phyloP scores from a whole-genome alignment of 345 rosid genomes.

The Gossypium stocksii region DNA sequence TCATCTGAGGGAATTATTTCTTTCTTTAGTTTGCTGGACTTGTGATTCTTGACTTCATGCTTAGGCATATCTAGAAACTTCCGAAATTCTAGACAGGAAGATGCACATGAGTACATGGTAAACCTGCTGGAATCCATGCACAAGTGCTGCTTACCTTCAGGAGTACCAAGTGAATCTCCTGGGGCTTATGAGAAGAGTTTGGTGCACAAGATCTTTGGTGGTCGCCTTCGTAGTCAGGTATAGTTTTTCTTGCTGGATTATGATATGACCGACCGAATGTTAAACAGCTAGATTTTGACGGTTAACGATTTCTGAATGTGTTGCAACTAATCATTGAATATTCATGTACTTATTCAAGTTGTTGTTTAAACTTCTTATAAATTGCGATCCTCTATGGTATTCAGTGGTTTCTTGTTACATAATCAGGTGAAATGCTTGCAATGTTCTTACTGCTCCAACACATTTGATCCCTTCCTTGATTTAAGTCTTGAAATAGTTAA shows the following conservation, averaged over 20 bases:
- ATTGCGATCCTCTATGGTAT: not conserved
- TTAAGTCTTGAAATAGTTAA: constrained; percentile 78
- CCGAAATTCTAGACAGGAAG: constrained; percentile 78
- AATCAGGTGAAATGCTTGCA: constrained; percentile 76
- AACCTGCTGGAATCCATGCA: constrained; percentile 95
- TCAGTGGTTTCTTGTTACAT: constrained; percentile 4
- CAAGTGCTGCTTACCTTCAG: constrained; percentile 90
- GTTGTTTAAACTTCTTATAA: not conserved
- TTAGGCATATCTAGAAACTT: constrained; percentile 89
- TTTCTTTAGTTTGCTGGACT: not conserved
- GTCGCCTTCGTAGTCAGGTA: constrained; percentile 92
- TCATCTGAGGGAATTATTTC: not conserved
- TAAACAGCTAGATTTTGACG: not conserved
- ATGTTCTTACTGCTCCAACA: constrained; percentile 74
- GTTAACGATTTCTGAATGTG: not conserved
- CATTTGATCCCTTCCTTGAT: constrained; percentile 84
- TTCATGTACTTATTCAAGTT: not conserved
- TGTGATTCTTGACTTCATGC: constrained; percentile 38
- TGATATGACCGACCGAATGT: not conserved
- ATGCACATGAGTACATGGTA: constrained; percentile 98
- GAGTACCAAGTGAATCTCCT: constrained; percentile 84
- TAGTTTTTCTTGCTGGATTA: not conserved
- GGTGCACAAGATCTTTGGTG: constrained; percentile 96
- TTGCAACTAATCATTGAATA: not conserved
- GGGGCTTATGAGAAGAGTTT: constrained; percentile 87